Base-by-base conservation (phyloP, 768 basidiomycete species). In the Lactarius psammicola region DNA sequence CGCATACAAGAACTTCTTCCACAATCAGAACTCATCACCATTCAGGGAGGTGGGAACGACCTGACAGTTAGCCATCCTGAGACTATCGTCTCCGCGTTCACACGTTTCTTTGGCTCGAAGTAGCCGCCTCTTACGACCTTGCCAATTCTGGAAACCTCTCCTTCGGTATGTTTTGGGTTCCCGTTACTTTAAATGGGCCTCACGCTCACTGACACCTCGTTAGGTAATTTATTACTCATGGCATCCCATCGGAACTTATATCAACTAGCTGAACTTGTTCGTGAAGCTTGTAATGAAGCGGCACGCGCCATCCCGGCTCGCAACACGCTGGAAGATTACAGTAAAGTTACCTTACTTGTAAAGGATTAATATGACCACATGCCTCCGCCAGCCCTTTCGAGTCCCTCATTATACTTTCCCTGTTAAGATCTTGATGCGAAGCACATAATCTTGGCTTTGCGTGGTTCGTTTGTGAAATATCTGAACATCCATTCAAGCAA, bases 21-120 rank as follows among this genome's bases (percentile, higher is more conserved):
- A 7, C 69, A 76, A 38, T 79, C 82, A 13, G 76, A 78, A 44
- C 73, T 86, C 28, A 72, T 85, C 49, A 81, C 76, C 4, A 75
- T 87, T 38, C 76, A 82, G 30, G 83, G 80, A 30, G 86, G 80
- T 0, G 80, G 79, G 6, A 86, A 88, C 69, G 84, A 87, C 69
- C 44, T 70, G 31, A 61, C 69, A 17, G 59, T 68, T n/a, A 69
- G 64, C 58, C 69, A 70, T 54, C 68, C 69, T 3, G 69, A 66
- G 31, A 70, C 68, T 8, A 65, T 70, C 57, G 60, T 59, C 28
- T 44, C 63, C 15, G 68, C 53, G 4, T 61, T 70, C n/a, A 56
- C 46, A 10, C 59, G 68, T 36, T 69, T 70, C 59, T 66, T 70
- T 33, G 58, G 42, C 40, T 49, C 59, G 31, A 68, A 68, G 44